phyloP scores from a whole-genome alignment of 768 basidiomycete species.

The Hydnomerulius pinastri region DNA sequence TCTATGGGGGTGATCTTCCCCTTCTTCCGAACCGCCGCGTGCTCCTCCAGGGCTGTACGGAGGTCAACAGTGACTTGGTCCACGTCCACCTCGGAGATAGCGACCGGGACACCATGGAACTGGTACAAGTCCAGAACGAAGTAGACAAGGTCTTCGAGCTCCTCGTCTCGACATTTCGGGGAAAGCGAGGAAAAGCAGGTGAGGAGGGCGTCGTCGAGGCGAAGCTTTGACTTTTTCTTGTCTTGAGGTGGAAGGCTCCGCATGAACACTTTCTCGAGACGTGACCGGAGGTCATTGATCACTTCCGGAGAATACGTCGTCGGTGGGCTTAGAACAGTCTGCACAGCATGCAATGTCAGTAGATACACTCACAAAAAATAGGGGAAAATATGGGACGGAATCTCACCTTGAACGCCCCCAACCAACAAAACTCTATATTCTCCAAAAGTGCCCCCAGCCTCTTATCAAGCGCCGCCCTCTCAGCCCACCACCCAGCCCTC shows the following conservation, averaged over 20 bases:
- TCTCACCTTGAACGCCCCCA: constrained; percentile 92
- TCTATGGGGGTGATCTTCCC: constrained; percentile 28
- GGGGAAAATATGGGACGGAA: neutral
- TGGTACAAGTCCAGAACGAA: constrained; percentile 94
- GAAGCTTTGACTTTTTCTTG: constrained; percentile 56
- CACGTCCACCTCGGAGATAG: constrained; percentile 89
- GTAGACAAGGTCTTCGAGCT: constrained; percentile 92
- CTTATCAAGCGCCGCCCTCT: constrained; percentile 72
- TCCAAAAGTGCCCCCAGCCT: constrained; percentile 73
- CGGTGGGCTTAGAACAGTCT: constrained; percentile 66
- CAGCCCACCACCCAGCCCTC: constrained; percentile 83
- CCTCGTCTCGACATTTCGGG: constrained; percentile 85
- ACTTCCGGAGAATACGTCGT: constrained; percentile 43
- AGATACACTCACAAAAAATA: neutral
- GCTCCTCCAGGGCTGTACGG: constrained; percentile 73
- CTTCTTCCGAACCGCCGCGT: constrained; percentile 43
- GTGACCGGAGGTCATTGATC: constrained; percentile 58
- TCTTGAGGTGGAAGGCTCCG: constrained; percentile 61
- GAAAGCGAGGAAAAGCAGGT: constrained; percentile 85
- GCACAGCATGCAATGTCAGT: constrained; percentile 1
- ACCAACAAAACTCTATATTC: constrained; percentile 94
- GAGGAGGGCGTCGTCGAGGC: constrained; percentile 73
- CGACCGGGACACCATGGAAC: constrained; percentile 87
- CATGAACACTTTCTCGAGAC: constrained; percentile 77
- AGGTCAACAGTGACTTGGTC: constrained; percentile 90